Evolutionary conservation across 2,329 filamentous ascomycete genomes (phyloP).

Genomic region (Trichoderma brevicompactum): DNA sequence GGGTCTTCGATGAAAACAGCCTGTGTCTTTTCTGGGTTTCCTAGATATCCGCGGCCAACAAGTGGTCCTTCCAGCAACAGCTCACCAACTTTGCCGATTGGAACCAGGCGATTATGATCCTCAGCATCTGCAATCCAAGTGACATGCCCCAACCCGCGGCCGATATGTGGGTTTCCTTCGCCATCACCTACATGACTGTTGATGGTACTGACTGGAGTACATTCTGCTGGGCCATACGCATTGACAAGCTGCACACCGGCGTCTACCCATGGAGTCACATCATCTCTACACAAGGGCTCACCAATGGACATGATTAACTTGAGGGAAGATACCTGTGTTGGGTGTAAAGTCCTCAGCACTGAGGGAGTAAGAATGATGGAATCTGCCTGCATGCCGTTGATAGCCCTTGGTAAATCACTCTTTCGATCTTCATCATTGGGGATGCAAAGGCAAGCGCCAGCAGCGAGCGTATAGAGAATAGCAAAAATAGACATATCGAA

Average conservation of each 20-base stretch:
- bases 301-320: constrained; percentile 45
- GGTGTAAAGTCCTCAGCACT: neutral
- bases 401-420: no score
- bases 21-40: constrained; percentile 54
- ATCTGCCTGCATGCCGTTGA: no score
- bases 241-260: constrained; percentile 47
- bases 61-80: constrained; percentile 54
- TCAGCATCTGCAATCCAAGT: constrained; percentile 49
- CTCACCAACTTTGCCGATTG: constrained; percentile 49
- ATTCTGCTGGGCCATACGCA: constrained; percentile 27
- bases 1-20: constrained; percentile 56
- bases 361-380: constrained; percentile 32
- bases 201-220: constrained; percentile 13
- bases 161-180: neutral
- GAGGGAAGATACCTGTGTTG: neutral
- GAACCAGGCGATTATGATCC: constrained; percentile 45
- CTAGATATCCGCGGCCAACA: constrained; percentile 59
- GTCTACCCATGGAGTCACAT: constrained; percentile 52
- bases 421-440: no score
- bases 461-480: constrained; percentile 22
- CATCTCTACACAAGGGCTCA: constrained; percentile 48
- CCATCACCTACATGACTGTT: constrained; percentile 42
- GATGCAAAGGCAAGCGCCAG: constrained; percentile 44
- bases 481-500: constrained; percentile 31
- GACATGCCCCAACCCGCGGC: constrained; percentile 11